A percentile compares a stretch with the other conserved stretches of the same genome.
These are phyloP conservation scores for Dipteronia dyeriana DNA, from an alignment of 345 rosid species.

Conservation along the genomic window DNA sequence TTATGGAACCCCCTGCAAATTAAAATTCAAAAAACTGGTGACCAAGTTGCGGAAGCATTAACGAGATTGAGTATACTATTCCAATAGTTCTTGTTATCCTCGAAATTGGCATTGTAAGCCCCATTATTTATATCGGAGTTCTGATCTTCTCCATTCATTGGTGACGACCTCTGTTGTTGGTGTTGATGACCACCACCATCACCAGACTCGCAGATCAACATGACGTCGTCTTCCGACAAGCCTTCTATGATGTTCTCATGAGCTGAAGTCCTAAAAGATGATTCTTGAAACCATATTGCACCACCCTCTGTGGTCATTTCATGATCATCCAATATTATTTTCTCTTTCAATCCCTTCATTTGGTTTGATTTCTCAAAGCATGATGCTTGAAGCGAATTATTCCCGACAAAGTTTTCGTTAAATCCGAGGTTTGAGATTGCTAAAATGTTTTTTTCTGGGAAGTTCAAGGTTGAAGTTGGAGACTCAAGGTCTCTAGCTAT, in stretches of 20 bases:
- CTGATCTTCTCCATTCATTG: conserved; percentile 7
- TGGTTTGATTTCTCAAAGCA: conserved; percentile 13
- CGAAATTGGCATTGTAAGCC: conserved; percentile 21
- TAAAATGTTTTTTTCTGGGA: conserved; percentile 21
- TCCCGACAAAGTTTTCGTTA: conserved; percentile 11
- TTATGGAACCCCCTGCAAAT: not conserved
- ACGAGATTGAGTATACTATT: conserved; percentile 34
- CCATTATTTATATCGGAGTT: not conserved
- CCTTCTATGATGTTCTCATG: conserved; percentile 25
- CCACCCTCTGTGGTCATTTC: conserved; percentile 5
- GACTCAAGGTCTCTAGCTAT: conserved; percentile 30
- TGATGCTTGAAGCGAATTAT: not conserved
- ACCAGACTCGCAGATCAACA: conserved; percentile 23
- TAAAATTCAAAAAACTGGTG: conserved; percentile 24
- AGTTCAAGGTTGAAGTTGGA: conserved; percentile 34
- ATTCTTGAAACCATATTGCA: conserved; percentile 26
- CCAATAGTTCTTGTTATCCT: conserved; percentile 43
- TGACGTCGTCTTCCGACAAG: conserved; percentile 14
- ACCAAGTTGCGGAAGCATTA: conserved; percentile 26
- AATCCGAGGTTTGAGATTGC: conserved; percentile 15
- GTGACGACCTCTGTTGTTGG: conserved; percentile 2
- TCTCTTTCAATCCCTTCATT: not conserved
- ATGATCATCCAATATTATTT: conserved; percentile 12
- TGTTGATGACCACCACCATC: not conserved
- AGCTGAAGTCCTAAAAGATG: conserved; percentile 19